Evolutionary conservation across 768 basidiomycete species (phyloP).

Genomic region (Trametes punicea): DNA sequence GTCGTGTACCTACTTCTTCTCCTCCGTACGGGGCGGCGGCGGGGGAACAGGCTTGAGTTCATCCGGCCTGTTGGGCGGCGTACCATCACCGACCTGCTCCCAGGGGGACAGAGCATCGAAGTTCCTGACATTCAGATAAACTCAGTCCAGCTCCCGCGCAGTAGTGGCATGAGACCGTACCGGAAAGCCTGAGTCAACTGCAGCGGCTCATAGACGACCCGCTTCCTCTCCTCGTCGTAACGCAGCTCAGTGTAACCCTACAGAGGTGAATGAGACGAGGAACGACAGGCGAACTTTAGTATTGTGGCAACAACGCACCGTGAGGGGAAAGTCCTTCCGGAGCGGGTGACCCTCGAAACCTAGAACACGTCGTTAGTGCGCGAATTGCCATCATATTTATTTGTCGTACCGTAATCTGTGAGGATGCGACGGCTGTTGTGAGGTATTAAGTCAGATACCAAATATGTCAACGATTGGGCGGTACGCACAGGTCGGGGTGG

Average conservation of each 20-base stretch:
- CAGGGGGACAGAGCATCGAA: constrained; percentile 92
- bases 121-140: constrained; percentile 53
- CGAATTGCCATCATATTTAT: neutral
- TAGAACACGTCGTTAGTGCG: constrained; percentile 27
- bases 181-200: constrained; percentile 98
- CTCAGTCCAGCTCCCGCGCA: neutral
- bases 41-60: constrained; percentile 75
- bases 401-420: constrained; percentile 84
- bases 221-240: constrained; percentile 96
- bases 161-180: constrained; percentile 39
- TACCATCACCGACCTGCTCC: constrained; percentile 86
- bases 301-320: constrained; percentile 47
- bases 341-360: constrained; percentile 97
- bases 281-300: neutral
- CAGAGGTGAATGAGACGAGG: neutral
- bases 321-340: constrained; percentile 97
- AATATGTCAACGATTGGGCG: constrained; percentile 1
- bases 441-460: constrained; percentile 17
- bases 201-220: constrained; percentile 95
- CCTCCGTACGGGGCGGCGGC: constrained; percentile 71
- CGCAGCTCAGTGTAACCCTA: constrained; percentile 99
- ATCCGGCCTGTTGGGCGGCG: constrained; percentile 54
- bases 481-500: constrained; percentile 90
- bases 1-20: constrained; percentile 63
- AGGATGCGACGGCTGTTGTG: constrained; percentile 89